Percentiles rank a stretch among this genome's conserved stretches.
Evolutionary conservation across 23 red algal species (phyloP).

Genomic region (Gracilaria domingensis): DNA sequence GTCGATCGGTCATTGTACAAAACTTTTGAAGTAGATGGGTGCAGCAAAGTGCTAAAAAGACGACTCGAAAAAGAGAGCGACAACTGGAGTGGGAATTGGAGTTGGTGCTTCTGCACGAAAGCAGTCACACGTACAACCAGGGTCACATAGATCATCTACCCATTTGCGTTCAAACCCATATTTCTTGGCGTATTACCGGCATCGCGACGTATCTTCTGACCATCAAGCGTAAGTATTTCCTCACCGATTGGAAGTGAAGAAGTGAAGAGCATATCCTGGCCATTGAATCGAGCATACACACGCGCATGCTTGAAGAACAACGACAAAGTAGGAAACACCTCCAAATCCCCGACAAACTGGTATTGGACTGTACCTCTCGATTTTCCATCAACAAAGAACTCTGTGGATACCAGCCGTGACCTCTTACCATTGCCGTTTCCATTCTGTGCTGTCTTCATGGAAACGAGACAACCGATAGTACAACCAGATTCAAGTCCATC

Average conservation of each 20-base stretch:
- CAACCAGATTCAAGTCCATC: slow-evolving; percentile 74
- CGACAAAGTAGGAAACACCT: slow-evolving; percentile 90
- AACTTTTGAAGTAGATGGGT: background rate
- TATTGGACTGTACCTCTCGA: slow-evolving; percentile 73
- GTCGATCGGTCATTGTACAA: background rate
- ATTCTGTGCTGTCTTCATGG: slow-evolving; percentile 28
- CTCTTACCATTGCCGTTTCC: slow-evolving; percentile 32
- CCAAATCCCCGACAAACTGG: slow-evolving; percentile 80
- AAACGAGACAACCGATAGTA: slow-evolving; percentile 76
- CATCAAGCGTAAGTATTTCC: slow-evolving; percentile 76
- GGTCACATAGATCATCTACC: background rate
- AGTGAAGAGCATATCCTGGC: slow-evolving; percentile 77
- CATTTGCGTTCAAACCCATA: background rate
- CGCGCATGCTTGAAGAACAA: slow-evolving; percentile 78
- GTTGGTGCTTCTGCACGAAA: background rate
- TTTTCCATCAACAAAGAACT: slow-evolving; percentile 84
- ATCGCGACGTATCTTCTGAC: slow-evolving; percentile 51
- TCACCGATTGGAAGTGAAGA: slow-evolving; percentile 67
- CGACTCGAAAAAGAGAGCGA: background rate
- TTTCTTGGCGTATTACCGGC: slow-evolving; percentile 62
- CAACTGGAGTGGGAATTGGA: background rate
- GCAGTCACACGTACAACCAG: background rate
- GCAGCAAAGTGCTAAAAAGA: background rate
- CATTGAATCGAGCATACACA: slow-evolving; percentile 87
- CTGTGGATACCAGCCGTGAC: slow-evolving; percentile 15